phyloP scores from a whole-genome alignment of 768 basidiomycete species.

The Collybia sordida region DNA sequence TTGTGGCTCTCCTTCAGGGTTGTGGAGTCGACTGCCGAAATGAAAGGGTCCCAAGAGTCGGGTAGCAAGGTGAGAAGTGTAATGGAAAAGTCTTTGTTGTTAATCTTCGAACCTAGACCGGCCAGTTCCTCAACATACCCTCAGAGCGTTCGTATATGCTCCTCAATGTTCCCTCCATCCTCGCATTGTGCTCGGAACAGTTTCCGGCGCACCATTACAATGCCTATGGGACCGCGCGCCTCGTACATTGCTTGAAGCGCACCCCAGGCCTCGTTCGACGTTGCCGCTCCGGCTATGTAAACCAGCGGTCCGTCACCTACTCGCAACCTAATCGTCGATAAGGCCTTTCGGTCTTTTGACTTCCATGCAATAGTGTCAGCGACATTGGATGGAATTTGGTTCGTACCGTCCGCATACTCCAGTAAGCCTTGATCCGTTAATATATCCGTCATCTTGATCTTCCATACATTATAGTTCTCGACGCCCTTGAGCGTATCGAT shows the following conservation, averaged over 20 bases:
- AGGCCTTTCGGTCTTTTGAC: constrained; percentile 26
- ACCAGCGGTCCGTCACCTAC: constrained; percentile 25
- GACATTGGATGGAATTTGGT: not conserved
- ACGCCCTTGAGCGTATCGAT: constrained; percentile 13
- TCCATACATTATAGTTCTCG: constrained; percentile 17
- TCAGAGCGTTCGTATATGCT: constrained; percentile 26
- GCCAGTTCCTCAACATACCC: constrained; percentile 20
- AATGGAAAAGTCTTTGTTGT: constrained; percentile 27
- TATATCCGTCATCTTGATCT: constrained; percentile 21
- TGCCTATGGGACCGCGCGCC: constrained; percentile 23
- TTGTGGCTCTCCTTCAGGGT: constrained; percentile 14
- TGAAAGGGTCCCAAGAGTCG: constrained; percentile 32
- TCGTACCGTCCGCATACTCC: constrained; percentile 9
- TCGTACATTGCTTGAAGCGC: constrained; percentile 26
- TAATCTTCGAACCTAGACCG: constrained; percentile 17
- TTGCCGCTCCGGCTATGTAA: constrained; percentile 22
- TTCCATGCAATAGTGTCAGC: constrained; percentile 17
- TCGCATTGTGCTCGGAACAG: constrained; percentile 22
- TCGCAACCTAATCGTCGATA: constrained; percentile 26
- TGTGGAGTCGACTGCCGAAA: constrained; percentile 16
- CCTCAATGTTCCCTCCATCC: constrained; percentile 28
- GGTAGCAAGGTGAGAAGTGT: constrained; percentile 30
- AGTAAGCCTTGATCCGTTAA: constrained; percentile 17
- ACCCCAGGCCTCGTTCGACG: constrained; percentile 25
- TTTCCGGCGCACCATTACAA: constrained; percentile 22